Base-by-base conservation (phyloP, 176 grass and related monocot genomes). In the Carex scoparia region DNA sequence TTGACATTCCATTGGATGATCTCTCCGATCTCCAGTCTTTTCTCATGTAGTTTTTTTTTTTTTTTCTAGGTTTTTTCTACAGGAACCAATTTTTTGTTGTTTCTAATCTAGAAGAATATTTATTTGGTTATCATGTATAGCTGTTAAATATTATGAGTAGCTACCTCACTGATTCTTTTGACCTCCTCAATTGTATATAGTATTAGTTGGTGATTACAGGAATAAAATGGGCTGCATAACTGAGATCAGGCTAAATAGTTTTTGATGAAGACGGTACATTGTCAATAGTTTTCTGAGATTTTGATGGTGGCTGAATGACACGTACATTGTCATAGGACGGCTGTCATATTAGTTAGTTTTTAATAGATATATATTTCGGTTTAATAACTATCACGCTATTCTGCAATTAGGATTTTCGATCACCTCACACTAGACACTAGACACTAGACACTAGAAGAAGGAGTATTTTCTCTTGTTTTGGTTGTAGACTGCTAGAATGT, bases 1-100 rank as follows among this genome's bases (percentile, higher is more conserved):
- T 97, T 2, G 90, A 94, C 86, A 97, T 97, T 76, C 94, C 94
- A 55, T 91, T 92, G 85, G 94, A 97, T 11, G 94, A 97, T 78
- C 94, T 97, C 64, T 91, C 88, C 2, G 89, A 92, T 76, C 87
- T 97, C 23, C 58, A 61, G 4, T 61, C 18, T 59, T 61, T 92
- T 74, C 71, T 51, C 48, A 10, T 51, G 9, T 51, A 51, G 48
- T 96, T 64, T 89, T 96, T 80, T 85, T 87, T 46, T 46, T 46
- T 1, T 91, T 84, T 82, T 90, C 88, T 92, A 86, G 84, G 61
- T 51, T 65, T 84, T 87, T 90, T 86, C 88, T 80, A 72, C 85
- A 74, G 79, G 28, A 72, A 88, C 86, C 79, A 87, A 81, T 62
- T 91, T 91, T 91, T 83, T 87, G 83, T 87, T 90, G 85, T 54